Base-by-base conservation (phyloP, 768 basidiomycete genomes). In the Macrolepiota dolichaula region DNA sequence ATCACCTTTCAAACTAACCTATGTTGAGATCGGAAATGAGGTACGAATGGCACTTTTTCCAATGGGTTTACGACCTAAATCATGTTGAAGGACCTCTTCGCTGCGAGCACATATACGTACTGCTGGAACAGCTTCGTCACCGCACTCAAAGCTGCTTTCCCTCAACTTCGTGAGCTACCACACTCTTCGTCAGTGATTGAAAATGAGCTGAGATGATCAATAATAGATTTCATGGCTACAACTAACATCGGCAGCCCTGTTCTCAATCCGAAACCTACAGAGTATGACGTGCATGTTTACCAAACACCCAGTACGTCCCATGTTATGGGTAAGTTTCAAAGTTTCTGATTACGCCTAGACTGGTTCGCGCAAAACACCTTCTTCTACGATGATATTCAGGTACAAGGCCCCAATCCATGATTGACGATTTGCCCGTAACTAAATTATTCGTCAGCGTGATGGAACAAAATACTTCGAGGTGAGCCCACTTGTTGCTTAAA, bases 391-490 rank as follows among this genome's bases (percentile, higher is more conserved):
- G 65, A 66, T 15, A 74, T 76, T 47, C 64, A 66, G 63, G 77
- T 77, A 63, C 15, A 57, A 32, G 12, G n/a, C 53, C 19, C 35
- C 17, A 24, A 50, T 22, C 27, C 5, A 11, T n/a, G 40, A 22
- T 24, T 7, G 10, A 9, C 24, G 22, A 2, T 25, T 17, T 50
- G n/a, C 29, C 29, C 3, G 29, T 32, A 32, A 7, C 15, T 55
- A 51, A 47, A 37, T 19, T 11, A 13, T 38, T 19, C 40, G 7
- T 13, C 57, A 87, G 84, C 81, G 86, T 10, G 74, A 87, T 60
- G 85, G 82, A 9, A 84, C 81, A n/a, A 79, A 73, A 52, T 88
- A 84, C 72, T 86, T 88, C 53, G 81, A 85, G 72, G 81, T 81
- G 59, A 52, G 42, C 54, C 13, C 17, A 27, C 29, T 32, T 3